These are phyloP conservation scores for Monosporozyma siamensis DNA, from an alignment of 805 yeast species.

Conservation along the genomic window DNA sequence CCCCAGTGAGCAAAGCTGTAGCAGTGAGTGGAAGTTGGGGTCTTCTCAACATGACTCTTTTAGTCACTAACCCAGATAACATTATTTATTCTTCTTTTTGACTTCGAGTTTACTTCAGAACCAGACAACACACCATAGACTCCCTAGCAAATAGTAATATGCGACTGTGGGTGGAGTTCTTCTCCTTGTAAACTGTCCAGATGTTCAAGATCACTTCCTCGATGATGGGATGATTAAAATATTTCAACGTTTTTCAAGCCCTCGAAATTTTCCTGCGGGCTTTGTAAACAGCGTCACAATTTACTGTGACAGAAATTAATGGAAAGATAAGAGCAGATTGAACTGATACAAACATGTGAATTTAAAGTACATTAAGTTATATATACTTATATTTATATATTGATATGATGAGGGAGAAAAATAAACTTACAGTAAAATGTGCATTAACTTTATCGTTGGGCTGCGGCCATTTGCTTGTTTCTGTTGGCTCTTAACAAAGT, in stretches of 20 bases:
- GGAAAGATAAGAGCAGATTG: too few species aligned
- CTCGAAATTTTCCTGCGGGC: too few species aligned
- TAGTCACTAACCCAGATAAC: neutral
- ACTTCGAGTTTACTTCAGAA: too few species aligned
- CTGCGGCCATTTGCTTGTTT: slow-evolving; percentile 10
- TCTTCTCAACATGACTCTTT: slow-evolving; percentile 1
- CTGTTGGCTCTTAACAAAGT: slow-evolving; percentile 37
- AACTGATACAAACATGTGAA: neutral
- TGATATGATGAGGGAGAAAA: neutral
- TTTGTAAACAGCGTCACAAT: too few species aligned
- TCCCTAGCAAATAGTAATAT: too few species aligned
- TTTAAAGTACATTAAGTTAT: neutral
- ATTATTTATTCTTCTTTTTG: neutral
- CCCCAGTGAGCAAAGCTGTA: neutral
- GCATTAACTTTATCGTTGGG: neutral
- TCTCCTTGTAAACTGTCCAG: too few species aligned
- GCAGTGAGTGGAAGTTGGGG: neutral
- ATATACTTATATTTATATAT: neutral
- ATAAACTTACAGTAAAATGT: neutral
- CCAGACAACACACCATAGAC: too few species aligned
- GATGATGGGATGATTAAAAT: too few species aligned
- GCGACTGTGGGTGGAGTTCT: too few species aligned
- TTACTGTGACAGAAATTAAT: too few species aligned
- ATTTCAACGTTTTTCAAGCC: too few species aligned
- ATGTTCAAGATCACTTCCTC: too few species aligned